These are phyloP conservation scores for Trichoderma guizhouense DNA, from an alignment of 2,329 filamentous ascomycete species.

Conservation along the genomic window DNA sequence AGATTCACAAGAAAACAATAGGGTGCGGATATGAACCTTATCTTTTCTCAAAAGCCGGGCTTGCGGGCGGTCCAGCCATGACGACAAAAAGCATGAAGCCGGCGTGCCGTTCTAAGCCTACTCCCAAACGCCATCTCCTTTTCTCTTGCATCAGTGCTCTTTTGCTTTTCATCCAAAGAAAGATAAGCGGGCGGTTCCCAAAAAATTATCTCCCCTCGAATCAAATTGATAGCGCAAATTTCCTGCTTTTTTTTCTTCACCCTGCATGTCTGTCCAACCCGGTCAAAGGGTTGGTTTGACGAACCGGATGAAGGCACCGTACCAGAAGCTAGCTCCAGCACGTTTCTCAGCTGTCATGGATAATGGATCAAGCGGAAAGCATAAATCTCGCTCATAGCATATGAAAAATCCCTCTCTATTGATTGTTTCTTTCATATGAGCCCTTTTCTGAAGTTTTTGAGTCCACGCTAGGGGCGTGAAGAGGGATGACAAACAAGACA, in stretches of 20 bases:
- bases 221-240: conserved; percentile 11
- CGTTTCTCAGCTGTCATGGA: not conserved
- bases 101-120: not conserved
- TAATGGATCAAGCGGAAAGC: conserved; percentile 6
- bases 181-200: not conserved
- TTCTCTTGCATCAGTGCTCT: not conserved
- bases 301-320: not conserved
- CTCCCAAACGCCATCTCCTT: not conserved
- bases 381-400: not conserved
- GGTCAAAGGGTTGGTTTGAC: not conserved
- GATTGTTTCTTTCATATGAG: not conserved
- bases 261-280: conserved; percentile 3
- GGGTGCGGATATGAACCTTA: conserved; percentile 5
- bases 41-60: not conserved
- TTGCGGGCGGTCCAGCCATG: not conserved
- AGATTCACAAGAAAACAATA: not conserved
- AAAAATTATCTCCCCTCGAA: not conserved
- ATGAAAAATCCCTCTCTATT: not conserved
- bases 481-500: not conserved
- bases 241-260: not conserved
- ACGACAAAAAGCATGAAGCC: not conserved
- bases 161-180: not conserved
- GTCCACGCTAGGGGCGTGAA: not conserved
- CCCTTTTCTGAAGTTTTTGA: not conserved
- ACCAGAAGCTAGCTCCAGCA: not conserved